Base-by-base conservation (phyloP, 345 rosid species). In the Nasturtium officinale region DNA sequence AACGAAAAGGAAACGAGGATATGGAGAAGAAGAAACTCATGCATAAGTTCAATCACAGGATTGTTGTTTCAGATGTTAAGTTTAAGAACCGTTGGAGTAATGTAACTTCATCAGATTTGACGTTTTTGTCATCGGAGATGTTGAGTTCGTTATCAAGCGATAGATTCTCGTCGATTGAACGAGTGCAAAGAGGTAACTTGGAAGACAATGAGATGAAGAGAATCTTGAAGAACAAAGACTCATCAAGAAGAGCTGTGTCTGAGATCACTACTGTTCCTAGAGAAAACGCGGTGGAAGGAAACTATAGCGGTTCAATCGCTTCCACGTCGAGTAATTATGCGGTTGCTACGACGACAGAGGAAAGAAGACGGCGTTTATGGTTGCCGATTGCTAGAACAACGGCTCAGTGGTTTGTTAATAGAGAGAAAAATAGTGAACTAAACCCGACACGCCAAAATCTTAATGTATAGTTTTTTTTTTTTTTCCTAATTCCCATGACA, bases 61-160 rank as follows among this genome's bases (percentile, higher is more conserved):
- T 95, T 26, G 57, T 91, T 12, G 71, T 86, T 28, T 87, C 99
- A 2, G 96, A 90, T 65, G 72, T 67, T 2, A 82, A 78, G 18
- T 76, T 88, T 71, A 85, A 88, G 83, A 85, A 83, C 43, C 71
- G 96, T 33, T 95, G 99, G 99, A 95, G 99, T 79, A 86, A 75
- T 60, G 90, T 89, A 32, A 88, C 86, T 66, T 83, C 90, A 12
- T 91, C 99, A 2, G 97, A 91, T 71, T 61, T 91, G 18, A 84
- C 90, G 82, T 77, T 73, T 77, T 69, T 95, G 82, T 87, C 84
- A 30, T 84, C 87, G 0, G 91, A 95, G 71, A 79, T 95, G 93
- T 79, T 90, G 26, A 77, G 67, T 23, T 83, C 80, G 6, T 4
- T 75, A 65, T 85, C 97, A 7, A 82, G 86, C 79, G 82, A 80